These are phyloP conservation scores for Cercospora zeae-maydis DNA, from an alignment of 2,329 filamentous ascomycete species.

Conservation along the genomic window DNA sequence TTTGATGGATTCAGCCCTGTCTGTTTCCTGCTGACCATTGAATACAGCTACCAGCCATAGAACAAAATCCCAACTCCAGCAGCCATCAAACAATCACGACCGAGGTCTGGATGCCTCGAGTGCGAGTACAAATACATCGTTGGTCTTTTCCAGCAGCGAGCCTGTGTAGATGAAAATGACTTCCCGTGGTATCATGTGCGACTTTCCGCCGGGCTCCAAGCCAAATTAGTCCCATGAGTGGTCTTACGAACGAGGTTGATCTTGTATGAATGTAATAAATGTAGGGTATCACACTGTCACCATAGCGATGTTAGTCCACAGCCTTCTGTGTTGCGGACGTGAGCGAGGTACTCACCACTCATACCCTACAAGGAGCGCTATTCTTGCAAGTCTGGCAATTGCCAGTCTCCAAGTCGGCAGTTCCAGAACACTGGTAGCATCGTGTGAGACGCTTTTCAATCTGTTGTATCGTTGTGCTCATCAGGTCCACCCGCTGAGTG, in stretches of 20 bases:
- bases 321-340: background rate
- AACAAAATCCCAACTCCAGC: background rate
- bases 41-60: background rate
- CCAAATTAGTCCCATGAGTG: background rate
- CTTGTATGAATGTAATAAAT: background rate
- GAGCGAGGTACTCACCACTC: conserved; percentile 2
- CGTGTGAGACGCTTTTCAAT: conserved; percentile 23
- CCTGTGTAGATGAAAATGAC: background rate
- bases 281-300: background rate
- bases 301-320: background rate
- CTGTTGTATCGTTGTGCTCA: conserved; percentile 18
- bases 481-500: conserved; percentile 22
- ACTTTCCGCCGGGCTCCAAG: background rate
- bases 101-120: background rate
- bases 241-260: background rate
- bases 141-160: background rate
- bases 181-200: background rate
- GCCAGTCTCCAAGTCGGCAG: conserved; percentile 22
- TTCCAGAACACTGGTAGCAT: conserved; percentile 22
- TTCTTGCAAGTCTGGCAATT: conserved; percentile 16
- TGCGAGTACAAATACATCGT: background rate
- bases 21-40: background rate
- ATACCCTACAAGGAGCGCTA: conserved; percentile 15
- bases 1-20: background rate
- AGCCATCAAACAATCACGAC: background rate